phyloP scores from a whole-genome alignment of 257 asterid genomes.

The Ballota nigra region DNA sequence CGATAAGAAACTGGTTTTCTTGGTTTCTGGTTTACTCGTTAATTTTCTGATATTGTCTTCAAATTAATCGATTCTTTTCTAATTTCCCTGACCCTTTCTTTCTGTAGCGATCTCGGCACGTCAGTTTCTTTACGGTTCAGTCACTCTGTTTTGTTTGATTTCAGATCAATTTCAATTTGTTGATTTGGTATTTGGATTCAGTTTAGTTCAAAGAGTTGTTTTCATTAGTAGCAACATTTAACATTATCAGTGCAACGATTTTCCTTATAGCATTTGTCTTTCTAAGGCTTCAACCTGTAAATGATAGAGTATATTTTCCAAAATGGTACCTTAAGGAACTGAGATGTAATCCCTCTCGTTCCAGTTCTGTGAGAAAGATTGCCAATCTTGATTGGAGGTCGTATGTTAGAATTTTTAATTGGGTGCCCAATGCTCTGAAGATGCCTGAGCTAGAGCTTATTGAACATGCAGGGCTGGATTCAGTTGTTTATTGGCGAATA shows the following conservation, averaged over 20 bases:
- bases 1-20: too few relatives aligned
- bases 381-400: constrained; percentile 84
- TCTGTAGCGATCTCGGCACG: too few relatives aligned
- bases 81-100: too few relatives aligned
- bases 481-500: constrained; percentile 84
- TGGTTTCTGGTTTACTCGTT: too few relatives aligned
- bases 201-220: too few relatives aligned
- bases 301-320: constrained; percentile 93
- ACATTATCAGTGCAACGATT: constrained; percentile 65
- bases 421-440: constrained; percentile 90
- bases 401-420: constrained; percentile 68
- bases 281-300: constrained; percentile 86
- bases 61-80: too few relatives aligned
- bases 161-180: too few relatives aligned
- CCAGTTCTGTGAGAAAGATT: constrained; percentile 65
- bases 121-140: too few relatives aligned
- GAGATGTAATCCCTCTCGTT: constrained; percentile 63
- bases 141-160: too few relatives aligned
- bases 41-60: too few relatives aligned
- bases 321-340: constrained; percentile 92
- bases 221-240: constrained; percentile 73
- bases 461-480: constrained; percentile 94
- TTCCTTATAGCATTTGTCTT: constrained; percentile 86
- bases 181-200: too few relatives aligned
- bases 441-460: constrained; percentile 99